Evolutionary conservation across 2,329 filamentous ascomycete genomes (phyloP), one percentile per base, ranked within the genome.

Genomic region (Apiospora aurea): DNA sequence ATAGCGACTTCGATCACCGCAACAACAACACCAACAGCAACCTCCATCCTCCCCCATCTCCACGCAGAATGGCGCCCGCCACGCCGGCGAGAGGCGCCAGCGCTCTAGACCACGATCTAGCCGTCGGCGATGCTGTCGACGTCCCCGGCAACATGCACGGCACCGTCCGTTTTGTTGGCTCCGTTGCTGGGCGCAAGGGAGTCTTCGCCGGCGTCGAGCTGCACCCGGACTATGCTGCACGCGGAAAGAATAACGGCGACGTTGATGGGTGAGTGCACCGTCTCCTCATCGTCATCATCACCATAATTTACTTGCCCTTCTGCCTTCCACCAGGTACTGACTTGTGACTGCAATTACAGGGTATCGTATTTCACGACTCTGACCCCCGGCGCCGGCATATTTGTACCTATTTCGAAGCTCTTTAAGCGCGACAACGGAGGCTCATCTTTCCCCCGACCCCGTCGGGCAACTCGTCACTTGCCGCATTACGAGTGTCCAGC

Each of bases 201-300:
- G 89, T 90, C 26, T 99, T 99, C 85, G 95, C 94, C 44, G 96
- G 96, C 66, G 94, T 99, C 47, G 96, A 99, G 82, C 87, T 99
- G 74, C 90, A 92, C 78, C 86, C 89, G 70, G 93, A 97, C 76
- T 97, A 92, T 84, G 93, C 95, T 46, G 82, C 87, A 69, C 90
- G 93, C 79, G 96, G 96, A 46, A 99, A 99, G 87, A 99, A 99
- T 80, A 97, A 90, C 78, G 96, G 96, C 75, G 95, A 97, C 81
- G 96, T 98, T 71, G 96, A 98, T 77, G 96, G 96, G 94, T 96
- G 87, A 83, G 90, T 79, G 49, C 71, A 49, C 66, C 71, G 10
- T 41, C 38, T 13, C 57, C 11, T 21, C 51, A 53, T 14, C n/a
- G 10, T 43, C n/a, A 43, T 13, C 57, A 21, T 21, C 51, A 53